phyloP scores from a whole-genome alignment of 1,284 basidiomycete genomes.

The Ganoderma boninense region DNA sequence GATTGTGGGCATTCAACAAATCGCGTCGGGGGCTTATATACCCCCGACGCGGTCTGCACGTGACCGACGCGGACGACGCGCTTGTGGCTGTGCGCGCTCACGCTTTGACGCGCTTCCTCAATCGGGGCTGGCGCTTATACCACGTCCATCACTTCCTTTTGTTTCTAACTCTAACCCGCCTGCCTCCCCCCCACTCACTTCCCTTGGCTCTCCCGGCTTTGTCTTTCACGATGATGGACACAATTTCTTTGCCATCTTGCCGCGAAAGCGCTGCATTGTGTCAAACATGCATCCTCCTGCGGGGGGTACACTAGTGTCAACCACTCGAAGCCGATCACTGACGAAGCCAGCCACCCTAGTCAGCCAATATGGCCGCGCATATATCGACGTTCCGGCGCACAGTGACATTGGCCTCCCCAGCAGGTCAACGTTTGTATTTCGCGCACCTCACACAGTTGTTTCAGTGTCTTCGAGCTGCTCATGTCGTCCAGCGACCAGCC shows the following conservation, averaged over 20 bases:
- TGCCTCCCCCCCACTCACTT: not conserved
- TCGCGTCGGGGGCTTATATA: slow-evolving; percentile 38
- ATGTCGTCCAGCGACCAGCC: slow-evolving; percentile 16
- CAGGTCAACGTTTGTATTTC: not conserved
- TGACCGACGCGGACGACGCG: slow-evolving; percentile 34
- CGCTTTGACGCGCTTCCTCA: too few relatives aligned
- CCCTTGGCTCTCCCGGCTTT: not conserved
- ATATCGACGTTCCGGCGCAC: not conserved
- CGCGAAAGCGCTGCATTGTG: not conserved
- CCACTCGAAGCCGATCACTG: not conserved
- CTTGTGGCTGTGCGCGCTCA: slow-evolving; percentile 35
- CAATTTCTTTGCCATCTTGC: not conserved
- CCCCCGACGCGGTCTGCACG: slow-evolving; percentile 34
- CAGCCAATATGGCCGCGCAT: not conserved
- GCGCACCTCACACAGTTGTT: not conserved
- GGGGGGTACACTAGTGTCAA: not conserved
- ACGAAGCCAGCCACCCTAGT: not conserved
- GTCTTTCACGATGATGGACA: not conserved
- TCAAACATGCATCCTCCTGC: not conserved
- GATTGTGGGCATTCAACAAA: slow-evolving; percentile 34
- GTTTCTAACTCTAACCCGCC: not conserved
- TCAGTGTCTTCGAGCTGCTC: not conserved
- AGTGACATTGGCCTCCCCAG: not conserved
- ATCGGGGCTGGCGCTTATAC: not conserved
- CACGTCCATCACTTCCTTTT: not conserved